These are phyloP conservation scores for Collybiopsis luxurians DNA, from an alignment of 768 basidiomycete genomes.

Conservation along the genomic window DNA sequence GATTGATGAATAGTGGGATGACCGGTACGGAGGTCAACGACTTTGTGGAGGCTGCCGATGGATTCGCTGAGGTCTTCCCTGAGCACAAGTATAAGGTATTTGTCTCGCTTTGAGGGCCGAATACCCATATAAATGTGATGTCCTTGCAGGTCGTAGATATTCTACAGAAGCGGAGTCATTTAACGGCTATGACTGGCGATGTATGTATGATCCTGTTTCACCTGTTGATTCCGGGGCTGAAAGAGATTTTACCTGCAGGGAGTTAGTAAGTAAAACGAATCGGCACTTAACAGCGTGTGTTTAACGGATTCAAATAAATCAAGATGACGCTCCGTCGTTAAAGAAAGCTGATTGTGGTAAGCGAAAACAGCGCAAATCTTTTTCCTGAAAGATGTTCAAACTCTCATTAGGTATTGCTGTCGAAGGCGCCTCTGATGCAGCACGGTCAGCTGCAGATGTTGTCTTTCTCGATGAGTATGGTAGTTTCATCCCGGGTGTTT, in stretches of 20 bases:
- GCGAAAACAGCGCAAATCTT: no score
- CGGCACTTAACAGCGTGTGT: no score
- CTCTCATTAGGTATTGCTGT: constrained; percentile 31
- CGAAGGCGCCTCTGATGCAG: constrained; percentile 40
- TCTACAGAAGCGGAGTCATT: constrained; percentile 37
- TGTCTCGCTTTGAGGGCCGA: no score
- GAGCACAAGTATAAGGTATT: constrained; percentile 37
- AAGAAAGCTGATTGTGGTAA: constrained; percentile 22
- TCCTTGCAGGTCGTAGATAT: constrained; percentile 24
- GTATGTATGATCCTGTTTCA: constrained; percentile 11
- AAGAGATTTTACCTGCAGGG: no score
- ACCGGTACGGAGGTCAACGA: constrained; percentile 32
- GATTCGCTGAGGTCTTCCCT: constrained; percentile 49
- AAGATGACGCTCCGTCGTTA: constrained; percentile 31
- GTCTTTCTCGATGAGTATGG: background rate
- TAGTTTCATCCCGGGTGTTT: background rate
- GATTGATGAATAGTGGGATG: constrained; percentile 41
- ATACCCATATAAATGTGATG: no score
- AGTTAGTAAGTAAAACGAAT: no score
- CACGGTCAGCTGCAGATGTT: constrained; percentile 30
- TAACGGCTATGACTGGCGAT: constrained; percentile 44
- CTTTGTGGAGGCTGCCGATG: constrained; percentile 47
- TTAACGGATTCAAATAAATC: constrained; percentile 8
- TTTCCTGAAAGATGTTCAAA: no score
- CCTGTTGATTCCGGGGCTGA: background rate